Conservation (phyloP, 805 yeast species). For the Kodamaea kaohsiungensis region DNA sequence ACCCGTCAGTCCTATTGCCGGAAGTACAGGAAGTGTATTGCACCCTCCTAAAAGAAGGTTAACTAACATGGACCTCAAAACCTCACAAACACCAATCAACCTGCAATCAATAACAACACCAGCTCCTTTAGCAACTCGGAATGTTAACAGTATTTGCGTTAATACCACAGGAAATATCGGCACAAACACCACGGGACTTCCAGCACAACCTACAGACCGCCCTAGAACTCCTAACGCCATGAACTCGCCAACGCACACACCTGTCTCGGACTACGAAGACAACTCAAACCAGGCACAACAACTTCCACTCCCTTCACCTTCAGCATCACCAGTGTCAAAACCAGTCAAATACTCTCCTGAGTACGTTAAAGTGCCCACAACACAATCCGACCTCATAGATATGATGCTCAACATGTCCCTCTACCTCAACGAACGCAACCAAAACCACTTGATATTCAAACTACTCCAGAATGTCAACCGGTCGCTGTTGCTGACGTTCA, state of each 20-base stretch:
- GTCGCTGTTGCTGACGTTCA: conserved; percentile 59
- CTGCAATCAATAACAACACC: neutral
- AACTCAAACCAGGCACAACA: conserved; percentile 33
- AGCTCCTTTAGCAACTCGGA: neutral
- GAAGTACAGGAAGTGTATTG: conserved; percentile 1
- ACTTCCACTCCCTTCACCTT: conserved; percentile 69
- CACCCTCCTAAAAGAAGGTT: conserved; percentile 10
- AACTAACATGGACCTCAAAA: neutral
- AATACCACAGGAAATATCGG: neutral
- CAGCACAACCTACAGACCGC: conserved; percentile 4
- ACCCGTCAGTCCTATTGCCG: neutral
- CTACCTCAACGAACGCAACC: conserved; percentile 46
- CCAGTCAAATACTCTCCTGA: conserved; percentile 1
- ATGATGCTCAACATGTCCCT: conserved; percentile 35
- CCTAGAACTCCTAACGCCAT: conserved; percentile 32
- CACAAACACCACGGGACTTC: conserved; percentile 6
- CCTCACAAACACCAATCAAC: neutral
- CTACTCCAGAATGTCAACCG: conserved; percentile 62
- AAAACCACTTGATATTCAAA: conserved; percentile 51
- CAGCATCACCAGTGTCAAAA: conserved; percentile 44
- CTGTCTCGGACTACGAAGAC: conserved; percentile 39
- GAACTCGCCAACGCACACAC: conserved; percentile 34
- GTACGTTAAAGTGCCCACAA: conserved; percentile 15
- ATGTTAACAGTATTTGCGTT: neutral
- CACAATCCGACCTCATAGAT: conserved; percentile 42